A percentile compares a stretch with the other conserved stretches of the same genome.
phyloP scores from a whole-genome alignment of 2,329 filamentous ascomycete species.

The Sarocladiaceae sp. region DNA sequence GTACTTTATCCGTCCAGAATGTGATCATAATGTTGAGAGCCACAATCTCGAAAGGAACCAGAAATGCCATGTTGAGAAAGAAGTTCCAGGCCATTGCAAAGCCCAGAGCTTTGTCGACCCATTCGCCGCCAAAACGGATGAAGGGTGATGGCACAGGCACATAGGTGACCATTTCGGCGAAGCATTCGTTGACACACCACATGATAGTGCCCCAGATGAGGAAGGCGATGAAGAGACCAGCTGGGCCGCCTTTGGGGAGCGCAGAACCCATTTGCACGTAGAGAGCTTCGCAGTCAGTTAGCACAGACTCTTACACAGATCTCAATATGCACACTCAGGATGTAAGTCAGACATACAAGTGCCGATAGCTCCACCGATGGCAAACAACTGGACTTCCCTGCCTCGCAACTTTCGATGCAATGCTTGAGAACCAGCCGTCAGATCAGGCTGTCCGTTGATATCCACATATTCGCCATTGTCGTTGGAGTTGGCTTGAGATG shows the following conservation, averaged over 20 bases:
- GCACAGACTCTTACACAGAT: background rate
- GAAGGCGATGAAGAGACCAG: constrained; percentile 26
- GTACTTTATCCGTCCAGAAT: constrained; percentile 33
- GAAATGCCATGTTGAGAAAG: constrained; percentile 39
- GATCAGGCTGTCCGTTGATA: background rate
- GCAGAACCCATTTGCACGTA: constrained; percentile 25
- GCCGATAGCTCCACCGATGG: constrained; percentile 49
- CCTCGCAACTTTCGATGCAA: constrained; percentile 7
- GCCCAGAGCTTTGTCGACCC: constrained; percentile 43
- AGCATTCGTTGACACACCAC: constrained; percentile 24
- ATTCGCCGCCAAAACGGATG: constrained; percentile 40
- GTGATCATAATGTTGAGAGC: constrained; percentile 43
- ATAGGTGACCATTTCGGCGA: constrained; percentile 45
- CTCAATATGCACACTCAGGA: background rate
- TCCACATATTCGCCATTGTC: background rate
- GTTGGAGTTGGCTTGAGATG: background rate
- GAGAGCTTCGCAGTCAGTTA: constrained; percentile 12
- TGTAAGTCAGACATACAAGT: constrained; percentile 21
- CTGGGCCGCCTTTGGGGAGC: constrained; percentile 28
- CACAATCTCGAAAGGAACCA: constrained; percentile 45
- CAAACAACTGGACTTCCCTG: constrained; percentile 44
- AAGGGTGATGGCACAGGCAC: constrained; percentile 42
- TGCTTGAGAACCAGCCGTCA: background rate
- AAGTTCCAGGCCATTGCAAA: constrained; percentile 45
- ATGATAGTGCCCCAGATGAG: constrained; percentile 20